Base-by-base conservation (phyloP, 495 filamentous ascomycete species). In the Bryoglossum gracile region DNA sequence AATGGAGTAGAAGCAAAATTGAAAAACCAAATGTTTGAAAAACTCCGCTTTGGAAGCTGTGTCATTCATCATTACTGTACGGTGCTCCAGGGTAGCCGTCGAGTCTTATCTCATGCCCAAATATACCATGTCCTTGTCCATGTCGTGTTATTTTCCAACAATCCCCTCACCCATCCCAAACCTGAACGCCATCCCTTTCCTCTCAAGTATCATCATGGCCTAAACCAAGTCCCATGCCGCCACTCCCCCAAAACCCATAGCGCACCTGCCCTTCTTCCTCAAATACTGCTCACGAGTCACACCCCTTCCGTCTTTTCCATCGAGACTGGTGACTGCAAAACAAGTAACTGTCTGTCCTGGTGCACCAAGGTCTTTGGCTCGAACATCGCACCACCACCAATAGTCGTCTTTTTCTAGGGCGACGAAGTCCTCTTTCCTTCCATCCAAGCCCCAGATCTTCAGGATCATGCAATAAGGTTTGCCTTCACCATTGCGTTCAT, bases 311-410 rank as follows among this genome's bases (percentile, higher is more conserved):
- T 84, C 80, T 50, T 67, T 65, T 0, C 77, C 77, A 54, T 83
- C 75, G 0, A 87, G 67, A 21, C 68, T 79, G 8, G 75, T 81
- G 40, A 94, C 69, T 3, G 77, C 78, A 43, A 70, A 78, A 25
- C 87, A 53, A 42, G 65, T 68, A 1, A 89, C 64, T 42, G 70
- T 78, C 67, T 87, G 78, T 0, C 89, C 89, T 9, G 78, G 73
- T 1, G 67, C 67, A 1, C 89, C 89, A 23, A 95, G 62, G 48
- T 81, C 74, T 30, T 69, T 63, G 14, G 78, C 71, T 3, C 68
- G 64, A 1, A 94, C 72, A 65, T 94, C 89, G 2, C 77, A 62
- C 74, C 86, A 94, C 78, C 80, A 91, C 60, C 80, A 76, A 23
- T 65, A 76, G 51, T 73, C 89, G 65, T 82, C 82, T 58, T 60